A percentile compares a stretch with the other conserved stretches of the same genome.
Evolutionary conservation across 495 filamentous ascomycete genomes (phyloP).

Genomic region (Penicillium cosmopolitanum): DNA sequence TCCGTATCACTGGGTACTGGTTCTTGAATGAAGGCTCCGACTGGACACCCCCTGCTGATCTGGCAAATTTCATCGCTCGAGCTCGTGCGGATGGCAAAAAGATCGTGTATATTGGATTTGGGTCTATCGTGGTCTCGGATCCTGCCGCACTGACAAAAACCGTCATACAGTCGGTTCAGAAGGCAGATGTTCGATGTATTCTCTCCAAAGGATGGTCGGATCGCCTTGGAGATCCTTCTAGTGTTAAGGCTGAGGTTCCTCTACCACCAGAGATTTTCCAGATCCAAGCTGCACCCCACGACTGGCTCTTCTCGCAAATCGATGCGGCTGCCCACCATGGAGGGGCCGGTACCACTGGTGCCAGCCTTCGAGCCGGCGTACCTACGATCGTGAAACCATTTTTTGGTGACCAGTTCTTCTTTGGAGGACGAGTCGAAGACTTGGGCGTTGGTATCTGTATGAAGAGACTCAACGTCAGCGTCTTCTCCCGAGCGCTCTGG

Average conservation of each 20-base stretch:
- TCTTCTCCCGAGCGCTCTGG: slow-evolving; percentile 88
- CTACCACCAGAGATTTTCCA: slow-evolving; percentile 82
- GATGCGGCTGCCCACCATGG: slow-evolving; percentile 96
- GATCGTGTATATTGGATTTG: slow-evolving; percentile 95
- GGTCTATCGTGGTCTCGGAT: slow-evolving; percentile 93
- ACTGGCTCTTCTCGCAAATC: slow-evolving; percentile 94
- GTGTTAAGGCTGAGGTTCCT: slow-evolving; percentile 64
- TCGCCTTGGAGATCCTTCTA: slow-evolving; percentile 65
- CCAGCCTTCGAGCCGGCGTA: slow-evolving; percentile 86
- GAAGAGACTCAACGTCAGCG: slow-evolving; percentile 81
- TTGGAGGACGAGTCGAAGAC: slow-evolving; percentile 85
- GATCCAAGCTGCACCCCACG: slow-evolving; percentile 90
- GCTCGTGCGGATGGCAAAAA: slow-evolving; percentile 84
- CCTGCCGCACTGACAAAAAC: slow-evolving; percentile 84
- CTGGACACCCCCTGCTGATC: slow-evolving; percentile 75
- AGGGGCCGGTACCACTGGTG: slow-evolving; percentile 93
- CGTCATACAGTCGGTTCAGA: slow-evolving; percentile 85
- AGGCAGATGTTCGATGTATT: slow-evolving; percentile 93
- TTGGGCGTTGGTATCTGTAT: slow-evolving; percentile 89
- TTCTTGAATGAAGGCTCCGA: slow-evolving; percentile 82
- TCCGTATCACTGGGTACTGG: slow-evolving; percentile 96
- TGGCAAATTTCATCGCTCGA: slow-evolving; percentile 76
- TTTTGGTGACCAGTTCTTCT: slow-evolving; percentile 98
- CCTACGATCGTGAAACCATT: slow-evolving; percentile 96
- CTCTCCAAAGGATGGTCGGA: slow-evolving; percentile 99